Evolutionary conservation across 2,329 filamentous ascomycete genomes (phyloP).

Genomic region (Podosphaera xanthii): DNA sequence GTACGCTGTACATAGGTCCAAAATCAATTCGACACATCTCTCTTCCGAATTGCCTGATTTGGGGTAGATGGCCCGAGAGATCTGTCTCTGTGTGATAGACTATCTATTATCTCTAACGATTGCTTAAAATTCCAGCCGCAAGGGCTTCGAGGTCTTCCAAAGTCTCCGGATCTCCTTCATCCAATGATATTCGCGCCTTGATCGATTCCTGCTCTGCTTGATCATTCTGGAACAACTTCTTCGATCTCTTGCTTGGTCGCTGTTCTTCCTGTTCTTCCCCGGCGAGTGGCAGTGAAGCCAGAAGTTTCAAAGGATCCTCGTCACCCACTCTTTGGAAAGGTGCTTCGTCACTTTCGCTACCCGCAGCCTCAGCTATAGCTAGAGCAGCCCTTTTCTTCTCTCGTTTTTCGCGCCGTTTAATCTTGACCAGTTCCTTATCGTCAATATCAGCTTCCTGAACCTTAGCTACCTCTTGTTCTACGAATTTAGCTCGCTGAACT

Average conservation of each 20-base stretch:
- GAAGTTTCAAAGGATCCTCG: constrained; percentile 23
- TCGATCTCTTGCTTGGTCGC: constrained; percentile 37
- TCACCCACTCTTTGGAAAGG: neutral
- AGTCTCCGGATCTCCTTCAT: constrained; percentile 40
- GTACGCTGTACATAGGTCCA: too few species aligned
- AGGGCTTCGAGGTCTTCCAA: constrained; percentile 58
- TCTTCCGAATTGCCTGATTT: too few species aligned
- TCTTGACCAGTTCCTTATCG: constrained; percentile 61
- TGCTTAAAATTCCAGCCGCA: constrained; percentile 46
- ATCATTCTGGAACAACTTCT: constrained; percentile 38
- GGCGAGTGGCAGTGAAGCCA: constrained; percentile 32
- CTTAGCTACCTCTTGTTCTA: constrained; percentile 49
- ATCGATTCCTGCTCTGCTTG: constrained; percentile 11
- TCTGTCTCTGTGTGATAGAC: too few species aligned
- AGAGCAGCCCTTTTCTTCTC: constrained; percentile 45
- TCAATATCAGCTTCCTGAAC: constrained; percentile 54
- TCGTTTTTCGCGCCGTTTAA: constrained; percentile 55
- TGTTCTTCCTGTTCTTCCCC: constrained; percentile 26
- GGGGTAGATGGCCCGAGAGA: too few species aligned
- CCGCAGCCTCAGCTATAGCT: constrained; percentile 22
- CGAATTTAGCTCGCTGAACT: constrained; percentile 52
- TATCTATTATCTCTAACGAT: too few species aligned
- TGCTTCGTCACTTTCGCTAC: constrained; percentile 11
- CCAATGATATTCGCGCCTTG: constrained; percentile 25
- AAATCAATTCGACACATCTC: too few species aligned